Evolutionary conservation across 352 stramenopile species (phyloP), one percentile per base, ranked within the genome.

Genomic region (Globisporangium camurandrum): DNA sequence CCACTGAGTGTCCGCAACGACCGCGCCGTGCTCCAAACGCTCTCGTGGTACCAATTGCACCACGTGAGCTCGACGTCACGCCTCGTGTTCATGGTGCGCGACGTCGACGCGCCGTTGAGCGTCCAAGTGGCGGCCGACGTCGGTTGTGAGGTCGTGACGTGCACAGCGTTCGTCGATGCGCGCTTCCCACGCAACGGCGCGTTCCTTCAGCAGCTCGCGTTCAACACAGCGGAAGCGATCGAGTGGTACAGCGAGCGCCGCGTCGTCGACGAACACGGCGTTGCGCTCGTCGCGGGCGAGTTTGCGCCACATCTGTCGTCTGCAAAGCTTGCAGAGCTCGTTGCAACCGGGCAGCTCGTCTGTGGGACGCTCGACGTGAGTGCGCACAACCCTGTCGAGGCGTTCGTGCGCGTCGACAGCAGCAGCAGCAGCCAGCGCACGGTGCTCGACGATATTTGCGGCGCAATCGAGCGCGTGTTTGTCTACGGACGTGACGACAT

Each of bases 401-500:
- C 78, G 4, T 90, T 77, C 49, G 81, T 93, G 10, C 16, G 66
- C n/a, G 44, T 80, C n/a, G 64, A 84, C 8, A 52, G 62, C 33
- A 60, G 63, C n/a, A 54, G 62, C 5, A n/a, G n/a, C n/a, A n/a
- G n/a, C n/a, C n/a, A n/a, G n/a, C n/a, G n/a, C n/a, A n/a, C n/a
- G n/a, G 42, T 38, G 6, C 33, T 41, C 5, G 17, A 4, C 4
- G 36, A 41, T 19, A 22, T 17, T 9, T 17, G 36, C n/a, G 36
- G 46, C 17, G 19, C 39, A 20, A 12, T 75, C 20, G 71, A 84
- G 12, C 75, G 72, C 34, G 71, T 93, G 17, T 88, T 88, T 64
- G 60, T 91, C 0, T 84, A 74, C 51, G 81, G 78, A 24, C 73
- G 75, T 23, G 69, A 83, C 45, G 71, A 94, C 53, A 92, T 98